phyloP scores from a whole-genome alignment of 192 early-diverging fungal species.

The Spinellus fusiger region DNA sequence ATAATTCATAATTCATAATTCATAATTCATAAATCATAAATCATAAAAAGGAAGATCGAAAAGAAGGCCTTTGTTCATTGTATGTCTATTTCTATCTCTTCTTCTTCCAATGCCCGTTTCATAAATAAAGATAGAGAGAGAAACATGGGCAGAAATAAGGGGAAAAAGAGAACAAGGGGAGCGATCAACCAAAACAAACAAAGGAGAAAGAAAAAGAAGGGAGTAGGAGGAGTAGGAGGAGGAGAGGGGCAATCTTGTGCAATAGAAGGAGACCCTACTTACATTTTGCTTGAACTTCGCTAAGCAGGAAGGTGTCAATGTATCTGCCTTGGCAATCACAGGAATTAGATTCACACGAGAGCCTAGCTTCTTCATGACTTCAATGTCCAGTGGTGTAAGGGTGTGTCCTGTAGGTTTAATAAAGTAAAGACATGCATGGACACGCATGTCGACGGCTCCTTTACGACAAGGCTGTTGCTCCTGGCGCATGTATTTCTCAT shows the following conservation, averaged over 20 bases:
- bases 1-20: too few species aligned
- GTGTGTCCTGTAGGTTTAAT: constrained; percentile 95
- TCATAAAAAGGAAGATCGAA: too few species aligned
- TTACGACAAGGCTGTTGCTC: constrained; percentile 84
- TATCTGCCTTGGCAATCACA: constrained; percentile 90
- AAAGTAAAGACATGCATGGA: constrained; percentile 95
- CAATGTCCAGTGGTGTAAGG: constrained; percentile 81
- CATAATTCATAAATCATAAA: too few species aligned
- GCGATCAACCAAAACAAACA: constrained; percentile 9
- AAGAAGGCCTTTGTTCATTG: too few species aligned
- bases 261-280: not conserved
- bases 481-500: constrained; percentile 86
- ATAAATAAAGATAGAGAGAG: not conserved
- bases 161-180: not conserved
- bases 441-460: constrained; percentile 88
- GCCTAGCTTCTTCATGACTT: constrained; percentile 92
- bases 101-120: not conserved
- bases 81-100: not conserved
- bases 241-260: not conserved
- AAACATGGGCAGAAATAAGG: not conserved
- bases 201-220: not conserved
- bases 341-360: constrained; percentile 92
- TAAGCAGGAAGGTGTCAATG: constrained; percentile 78
- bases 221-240: too few species aligned
- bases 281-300: constrained; percentile 83